Evolutionary conservation across 176 grass and related monocot genomes (phyloP), one percentile per base, ranked within the genome.

Genomic region (Panicum miliaceum): DNA sequence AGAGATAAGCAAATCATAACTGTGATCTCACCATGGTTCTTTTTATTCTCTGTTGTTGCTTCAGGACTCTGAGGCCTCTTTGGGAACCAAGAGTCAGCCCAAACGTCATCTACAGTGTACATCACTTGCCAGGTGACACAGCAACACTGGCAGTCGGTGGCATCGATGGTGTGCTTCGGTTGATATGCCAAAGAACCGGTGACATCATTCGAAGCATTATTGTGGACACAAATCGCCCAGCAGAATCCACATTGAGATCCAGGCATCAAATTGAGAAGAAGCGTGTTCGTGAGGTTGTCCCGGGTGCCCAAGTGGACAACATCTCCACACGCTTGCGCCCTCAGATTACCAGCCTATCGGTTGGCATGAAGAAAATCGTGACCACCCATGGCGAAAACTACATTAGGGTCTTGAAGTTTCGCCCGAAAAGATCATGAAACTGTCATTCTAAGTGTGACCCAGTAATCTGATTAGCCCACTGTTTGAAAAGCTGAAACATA

Each of bases 41-140:
- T 18, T 57, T 41, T 58, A 59, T 90, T 84, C 26, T 56, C 41
- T 63, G 0, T 5, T 69, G n/a, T 61, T 72, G 22, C 47, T 53
- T 60, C 40, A 98, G 96, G 87, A 98, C 89, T 75, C 64, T 93
- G 23, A 93, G 79, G 80, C 87, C 96, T 53, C 82, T 98, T 2
- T 98, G 96, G 96, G 96, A 98, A 84, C 86, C 47, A 36, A 86
- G 96, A 78, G 89, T 92, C 46, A 98, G 96, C 81, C 93, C 96
- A 54, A 98, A 95, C 64, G 96, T 98, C 75, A 87, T 98, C 62
- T 98, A 98, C 65, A 85, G 79, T 4, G 37, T 40, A 25, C 82
- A 95, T 70, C 96, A 98, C 78, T 73, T 98, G 73, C 67, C 75
- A 1, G 90, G 83, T 54, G 96, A 95, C 64, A 87, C 37, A 12